phyloP scores from a whole-genome alignment of 257 asterid species.

The Nicotiana paniculata region DNA sequence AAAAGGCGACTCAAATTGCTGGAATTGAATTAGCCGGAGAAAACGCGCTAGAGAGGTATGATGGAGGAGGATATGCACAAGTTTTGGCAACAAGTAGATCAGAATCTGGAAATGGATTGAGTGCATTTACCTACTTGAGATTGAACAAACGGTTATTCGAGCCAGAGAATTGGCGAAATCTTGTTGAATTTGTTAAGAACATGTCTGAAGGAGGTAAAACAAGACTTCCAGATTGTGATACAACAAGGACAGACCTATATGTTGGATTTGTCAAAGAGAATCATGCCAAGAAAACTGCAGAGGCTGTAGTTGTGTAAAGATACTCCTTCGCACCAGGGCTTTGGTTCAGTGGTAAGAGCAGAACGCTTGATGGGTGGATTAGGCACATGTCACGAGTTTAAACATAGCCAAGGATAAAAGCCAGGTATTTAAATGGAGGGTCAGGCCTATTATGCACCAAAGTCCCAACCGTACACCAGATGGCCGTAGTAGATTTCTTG shows the following conservation, averaged over 20 bases:
- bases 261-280: conserved; percentile 54
- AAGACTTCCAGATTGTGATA: conserved; percentile 50
- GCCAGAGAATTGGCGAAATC: conserved; percentile 69
- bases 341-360: neutral
- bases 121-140: conserved; percentile 77
- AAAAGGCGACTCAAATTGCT: conserved; percentile 56
- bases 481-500: neutral
- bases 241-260: conserved; percentile 56
- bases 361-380: neutral
- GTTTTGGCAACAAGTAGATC: conserved; percentile 64
- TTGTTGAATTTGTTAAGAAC: conserved; percentile 62
- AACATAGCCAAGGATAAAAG: neutral
- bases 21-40: conserved; percentile 75
- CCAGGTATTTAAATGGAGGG: neutral
- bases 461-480: neutral
- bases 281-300: conserved; percentile 26
- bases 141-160: conserved; percentile 76
- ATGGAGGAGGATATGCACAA: conserved; percentile 60
- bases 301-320: conserved; percentile 52
- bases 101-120: conserved; percentile 54
- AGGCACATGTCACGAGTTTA: neutral
- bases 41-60: conserved; percentile 93
- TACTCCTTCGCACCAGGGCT: neutral
- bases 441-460: neutral
- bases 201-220: conserved; percentile 64